A percentile compares a stretch with the other conserved stretches of the same genome.
These are phyloP conservation scores for Vanilla planifolia DNA, from an alignment of 106 monocot species.

Conservation along the genomic window DNA sequence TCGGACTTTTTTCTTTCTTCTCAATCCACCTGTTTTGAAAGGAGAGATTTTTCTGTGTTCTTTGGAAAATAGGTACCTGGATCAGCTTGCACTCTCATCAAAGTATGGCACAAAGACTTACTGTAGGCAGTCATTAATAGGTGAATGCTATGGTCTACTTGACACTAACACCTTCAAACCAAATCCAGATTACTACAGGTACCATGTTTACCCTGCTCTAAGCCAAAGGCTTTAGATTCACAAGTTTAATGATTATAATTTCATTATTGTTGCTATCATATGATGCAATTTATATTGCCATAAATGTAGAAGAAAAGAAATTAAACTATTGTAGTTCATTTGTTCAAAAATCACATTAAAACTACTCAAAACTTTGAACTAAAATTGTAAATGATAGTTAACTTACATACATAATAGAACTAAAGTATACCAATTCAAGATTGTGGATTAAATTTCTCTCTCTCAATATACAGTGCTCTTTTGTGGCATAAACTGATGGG, in stretches of 20 bases:
- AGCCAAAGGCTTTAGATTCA: neutral
- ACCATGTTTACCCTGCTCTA: neutral
- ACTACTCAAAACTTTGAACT: neutral
- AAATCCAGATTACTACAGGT: slow-evolving; percentile 96
- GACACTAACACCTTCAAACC: slow-evolving; percentile 60
- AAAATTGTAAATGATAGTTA: neutral
- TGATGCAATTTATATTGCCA: neutral
- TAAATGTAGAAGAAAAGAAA: too few relatives aligned
- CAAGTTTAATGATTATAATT: neutral
- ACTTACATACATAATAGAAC: neutral
- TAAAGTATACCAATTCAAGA: neutral
- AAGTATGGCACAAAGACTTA: slow-evolving; percentile 75
- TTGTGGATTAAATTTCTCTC: neutral
- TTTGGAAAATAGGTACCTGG: slow-evolving; percentile 49
- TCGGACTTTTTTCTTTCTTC: neutral
- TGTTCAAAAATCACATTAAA: too few relatives aligned
- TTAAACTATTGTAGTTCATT: too few relatives aligned
- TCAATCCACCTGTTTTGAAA: neutral
- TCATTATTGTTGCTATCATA: neutral
- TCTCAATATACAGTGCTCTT: slow-evolving; percentile 52
- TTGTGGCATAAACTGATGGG: slow-evolving; percentile 96
- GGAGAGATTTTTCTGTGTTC: neutral
- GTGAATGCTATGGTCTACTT: slow-evolving; percentile 84
- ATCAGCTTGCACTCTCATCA: slow-evolving; percentile 82
- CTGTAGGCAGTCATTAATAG: slow-evolving; percentile 77